Percentiles rank a stretch among this genome's conserved stretches.
Conservation (phyloP, 208 protist species). For the Crithidia bombi region DNA sequence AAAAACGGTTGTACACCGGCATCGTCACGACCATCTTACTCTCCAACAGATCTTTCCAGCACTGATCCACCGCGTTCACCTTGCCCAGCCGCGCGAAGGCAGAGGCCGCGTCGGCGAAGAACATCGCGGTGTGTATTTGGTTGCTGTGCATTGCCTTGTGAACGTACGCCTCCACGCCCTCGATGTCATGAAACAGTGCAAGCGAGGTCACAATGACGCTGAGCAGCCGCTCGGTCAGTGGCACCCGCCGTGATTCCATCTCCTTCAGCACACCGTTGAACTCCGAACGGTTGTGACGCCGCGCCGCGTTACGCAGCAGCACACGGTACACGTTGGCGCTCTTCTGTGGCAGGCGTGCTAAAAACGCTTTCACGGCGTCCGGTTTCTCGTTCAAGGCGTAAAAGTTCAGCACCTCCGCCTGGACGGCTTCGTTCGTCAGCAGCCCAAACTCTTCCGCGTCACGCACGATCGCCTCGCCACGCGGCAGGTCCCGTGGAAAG, state of each 20-base stretch:
- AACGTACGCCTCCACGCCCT: constrained; percentile 68
- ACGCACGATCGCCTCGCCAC: constrained; percentile 58
- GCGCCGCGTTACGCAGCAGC: constrained; percentile 75
- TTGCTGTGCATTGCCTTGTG: constrained; percentile 54
- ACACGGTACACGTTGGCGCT: constrained; percentile 78
- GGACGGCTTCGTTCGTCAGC: constrained; percentile 68
- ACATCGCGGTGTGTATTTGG: constrained; percentile 58
- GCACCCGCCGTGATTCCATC: constrained; percentile 44
- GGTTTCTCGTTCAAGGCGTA: constrained; percentile 63
- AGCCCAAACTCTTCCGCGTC: constrained; percentile 78
- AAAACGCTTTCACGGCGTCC: constrained; percentile 61
- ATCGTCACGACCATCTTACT: constrained; percentile 84
- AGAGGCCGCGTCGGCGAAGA: constrained; percentile 82
- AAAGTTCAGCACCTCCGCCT: constrained; percentile 76
- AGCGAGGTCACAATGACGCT: constrained; percentile 74
- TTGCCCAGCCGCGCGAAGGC: constrained; percentile 75
- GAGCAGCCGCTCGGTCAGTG: constrained; percentile 79
- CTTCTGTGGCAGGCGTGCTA: constrained; percentile 64
- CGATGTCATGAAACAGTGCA: constrained; percentile 69
- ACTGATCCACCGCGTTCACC: constrained; percentile 58
- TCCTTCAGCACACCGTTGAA: constrained; percentile 69
- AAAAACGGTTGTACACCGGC: constrained; percentile 91
- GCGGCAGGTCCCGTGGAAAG: constrained; percentile 50
- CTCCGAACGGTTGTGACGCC: constrained; percentile 47
- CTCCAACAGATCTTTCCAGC: constrained; percentile 77